These are phyloP conservation scores for Auriscalpium vulgare DNA, from an alignment of 768 basidiomycete genomes.

Conservation along the genomic window DNA sequence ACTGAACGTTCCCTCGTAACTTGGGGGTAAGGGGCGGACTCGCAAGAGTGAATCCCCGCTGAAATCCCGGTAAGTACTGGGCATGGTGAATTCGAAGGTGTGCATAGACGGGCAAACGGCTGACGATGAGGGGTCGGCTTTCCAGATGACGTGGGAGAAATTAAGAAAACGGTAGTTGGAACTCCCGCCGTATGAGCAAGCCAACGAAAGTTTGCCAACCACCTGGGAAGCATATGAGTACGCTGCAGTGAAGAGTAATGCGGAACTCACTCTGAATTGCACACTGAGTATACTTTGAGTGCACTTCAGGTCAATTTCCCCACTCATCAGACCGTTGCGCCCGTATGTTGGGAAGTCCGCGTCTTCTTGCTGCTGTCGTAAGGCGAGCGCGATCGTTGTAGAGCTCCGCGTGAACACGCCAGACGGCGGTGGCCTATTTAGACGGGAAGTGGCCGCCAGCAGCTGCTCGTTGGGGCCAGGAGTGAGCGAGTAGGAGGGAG, in stretches of 20 bases:
- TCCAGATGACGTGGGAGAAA: conserved; percentile 11
- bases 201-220: too few relatives aligned
- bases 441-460: conserved; percentile 39
- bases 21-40: conserved; percentile 32
- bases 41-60: background rate
- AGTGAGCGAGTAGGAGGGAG: conserved; percentile 51
- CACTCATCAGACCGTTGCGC: conserved; percentile 32
- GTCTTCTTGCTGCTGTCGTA: conserved; percentile 39
- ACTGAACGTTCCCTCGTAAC: conserved; percentile 34
- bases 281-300: conserved; percentile 33
- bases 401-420: conserved; percentile 34
- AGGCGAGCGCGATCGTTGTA: conserved; percentile 32
- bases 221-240: too few relatives aligned
- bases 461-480: conserved; percentile 44
- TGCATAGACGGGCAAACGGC: conserved; percentile 26
- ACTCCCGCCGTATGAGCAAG: conserved; percentile 6
- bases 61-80: background rate
- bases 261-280: conserved; percentile 33
- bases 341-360: conserved; percentile 36
- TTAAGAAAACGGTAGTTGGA: conserved; percentile 7
- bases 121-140: background rate
- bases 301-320: conserved; percentile 35
- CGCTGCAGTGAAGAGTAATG: too few relatives aligned
- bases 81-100: conserved; percentile 31
- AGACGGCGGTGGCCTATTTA: conserved; percentile 20